A percentile compares a stretch with the other conserved stretches of the same genome.
Evolutionary conservation across 768 basidiomycete species (phyloP).

Genomic region (Boletales sp.): DNA sequence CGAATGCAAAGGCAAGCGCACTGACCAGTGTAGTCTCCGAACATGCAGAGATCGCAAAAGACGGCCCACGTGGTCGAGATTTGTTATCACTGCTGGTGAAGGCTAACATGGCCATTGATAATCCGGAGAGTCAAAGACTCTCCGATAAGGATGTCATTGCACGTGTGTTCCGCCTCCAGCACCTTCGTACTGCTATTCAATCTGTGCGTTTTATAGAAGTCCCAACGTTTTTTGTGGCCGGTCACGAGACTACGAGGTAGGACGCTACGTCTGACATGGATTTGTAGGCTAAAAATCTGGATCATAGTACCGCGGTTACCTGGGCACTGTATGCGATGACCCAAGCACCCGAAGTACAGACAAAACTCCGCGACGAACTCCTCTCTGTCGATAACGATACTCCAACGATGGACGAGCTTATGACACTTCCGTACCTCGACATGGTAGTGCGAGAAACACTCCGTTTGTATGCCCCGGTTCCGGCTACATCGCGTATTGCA

Average conservation of each 20-base stretch:
- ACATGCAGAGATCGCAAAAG: conserved; percentile 32
- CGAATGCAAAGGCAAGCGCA: conserved; percentile 45
- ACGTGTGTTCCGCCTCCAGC: conserved; percentile 33
- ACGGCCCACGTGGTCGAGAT: conserved; percentile 42
- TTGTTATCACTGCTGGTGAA: conserved; percentile 55
- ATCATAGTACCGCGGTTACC: conserved; percentile 35
- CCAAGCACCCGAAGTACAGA: conserved; percentile 45
- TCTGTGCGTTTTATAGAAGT: conserved; percentile 39
- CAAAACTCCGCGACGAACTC: conserved; percentile 57
- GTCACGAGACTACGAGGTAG: conserved; percentile 57
- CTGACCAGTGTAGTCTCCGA: conserved; percentile 14
- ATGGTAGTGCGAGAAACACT: conserved; percentile 58
- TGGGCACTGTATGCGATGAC: conserved; percentile 62
- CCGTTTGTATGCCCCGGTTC: conserved; percentile 47
- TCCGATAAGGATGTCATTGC: conserved; percentile 60
- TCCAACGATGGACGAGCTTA: conserved; percentile 68
- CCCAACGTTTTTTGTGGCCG: conserved; percentile 57
- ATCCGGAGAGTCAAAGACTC: conserved; percentile 51
- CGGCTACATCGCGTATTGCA: conserved; percentile 42
- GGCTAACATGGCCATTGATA: conserved; percentile 62
- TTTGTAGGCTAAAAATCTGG: neutral
- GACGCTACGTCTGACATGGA: neutral
- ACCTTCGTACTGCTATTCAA: no score
- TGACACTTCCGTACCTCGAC: conserved; percentile 65
- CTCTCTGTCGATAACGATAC: conserved; percentile 47